Evolutionary conservation across 306 rosid genomes (phyloP).

Genomic region (Vigna trinervia): DNA sequence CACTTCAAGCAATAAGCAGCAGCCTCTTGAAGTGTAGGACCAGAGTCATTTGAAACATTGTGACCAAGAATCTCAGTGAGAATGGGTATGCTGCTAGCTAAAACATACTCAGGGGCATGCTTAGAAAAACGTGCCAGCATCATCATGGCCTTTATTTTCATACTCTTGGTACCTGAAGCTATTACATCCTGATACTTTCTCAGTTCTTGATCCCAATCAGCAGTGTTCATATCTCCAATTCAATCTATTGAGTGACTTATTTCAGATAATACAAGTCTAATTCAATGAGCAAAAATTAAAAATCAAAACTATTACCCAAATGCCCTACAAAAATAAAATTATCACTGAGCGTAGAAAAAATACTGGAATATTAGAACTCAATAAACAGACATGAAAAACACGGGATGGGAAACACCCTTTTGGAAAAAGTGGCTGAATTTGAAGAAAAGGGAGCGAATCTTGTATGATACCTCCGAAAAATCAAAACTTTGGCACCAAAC

Average conservation of each 20-base stretch:
- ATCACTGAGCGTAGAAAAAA: background rate
- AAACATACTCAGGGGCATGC: slow-evolving; percentile 50
- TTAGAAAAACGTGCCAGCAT: slow-evolving; percentile 46
- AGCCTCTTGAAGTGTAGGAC: slow-evolving; percentile 48
- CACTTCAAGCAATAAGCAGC: slow-evolving; percentile 58
- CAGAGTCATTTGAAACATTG: slow-evolving; percentile 35
- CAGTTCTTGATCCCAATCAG: slow-evolving; percentile 52
- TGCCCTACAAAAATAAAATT: background rate
- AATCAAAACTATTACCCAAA: background rate
- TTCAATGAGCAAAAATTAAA: slow-evolving; percentile 1
- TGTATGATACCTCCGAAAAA: slow-evolving; percentile 10
- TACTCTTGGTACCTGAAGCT: slow-evolving; percentile 45
- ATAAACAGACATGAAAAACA: slow-evolving; percentile 1
- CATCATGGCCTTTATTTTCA: slow-evolving; percentile 45
- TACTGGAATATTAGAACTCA: background rate
- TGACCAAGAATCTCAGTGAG: slow-evolving; percentile 48
- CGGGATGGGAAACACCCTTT: background rate
- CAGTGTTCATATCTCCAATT: slow-evolving; percentile 32
- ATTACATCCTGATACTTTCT: slow-evolving; percentile 43
- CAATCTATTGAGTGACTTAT: slow-evolving; percentile 35
- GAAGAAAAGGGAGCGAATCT: slow-evolving; percentile 16
- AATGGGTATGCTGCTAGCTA: slow-evolving; percentile 45
- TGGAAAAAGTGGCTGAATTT: background rate
- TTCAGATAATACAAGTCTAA: slow-evolving; percentile 35
- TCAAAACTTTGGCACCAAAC: background rate